phyloP scores from a whole-genome alignment of 2,329 filamentous ascomycete genomes.

The Aspergillus ruber region DNA sequence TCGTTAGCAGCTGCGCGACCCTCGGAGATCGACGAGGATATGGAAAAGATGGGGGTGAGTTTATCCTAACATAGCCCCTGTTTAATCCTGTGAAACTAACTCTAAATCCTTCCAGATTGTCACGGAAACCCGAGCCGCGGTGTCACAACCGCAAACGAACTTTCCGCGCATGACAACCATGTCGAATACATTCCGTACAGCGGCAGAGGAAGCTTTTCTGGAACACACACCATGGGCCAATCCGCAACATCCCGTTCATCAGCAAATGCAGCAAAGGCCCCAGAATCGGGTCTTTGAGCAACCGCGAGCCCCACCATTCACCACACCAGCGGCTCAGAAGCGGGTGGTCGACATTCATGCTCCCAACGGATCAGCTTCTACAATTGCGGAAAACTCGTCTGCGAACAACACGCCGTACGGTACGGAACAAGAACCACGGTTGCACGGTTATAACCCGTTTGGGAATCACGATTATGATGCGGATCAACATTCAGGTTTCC shows the following conservation, averaged over 20 bases:
- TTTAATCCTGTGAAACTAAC: not conserved
- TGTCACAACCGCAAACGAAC: conserved; percentile 10
- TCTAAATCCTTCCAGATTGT: conserved; percentile 17
- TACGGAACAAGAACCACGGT: conserved; percentile 27
- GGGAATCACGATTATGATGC: conserved; percentile 28
- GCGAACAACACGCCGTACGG: conserved; percentile 40
- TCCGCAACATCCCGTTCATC: conserved; percentile 69
- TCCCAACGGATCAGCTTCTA: conserved; percentile 42
- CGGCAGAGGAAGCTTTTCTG: conserved; percentile 78
- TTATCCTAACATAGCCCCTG: not conserved
- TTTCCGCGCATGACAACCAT: conserved; percentile 29
- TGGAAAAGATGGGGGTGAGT: conserved; percentile 82
- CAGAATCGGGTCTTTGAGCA: conserved; percentile 28
- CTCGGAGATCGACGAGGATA: conserved; percentile 74
- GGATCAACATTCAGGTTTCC: conserved; percentile 29
- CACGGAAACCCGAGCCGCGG: conserved; percentile 20
- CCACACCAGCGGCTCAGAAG: conserved; percentile 41
- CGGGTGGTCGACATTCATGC: conserved; percentile 37
- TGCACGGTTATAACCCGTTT: conserved; percentile 17
- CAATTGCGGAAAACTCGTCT: conserved; percentile 39
- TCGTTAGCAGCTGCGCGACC: conserved; percentile 66
- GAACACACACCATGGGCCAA: conserved; percentile 92
- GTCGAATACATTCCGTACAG: conserved; percentile 32
- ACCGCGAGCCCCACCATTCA: conserved; percentile 29
- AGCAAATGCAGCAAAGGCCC: conserved; percentile 36